These are phyloP conservation scores for Tylopilus sp. DNA, from an alignment of 1,284 basidiomycete genomes.

Conservation along the genomic window DNA sequence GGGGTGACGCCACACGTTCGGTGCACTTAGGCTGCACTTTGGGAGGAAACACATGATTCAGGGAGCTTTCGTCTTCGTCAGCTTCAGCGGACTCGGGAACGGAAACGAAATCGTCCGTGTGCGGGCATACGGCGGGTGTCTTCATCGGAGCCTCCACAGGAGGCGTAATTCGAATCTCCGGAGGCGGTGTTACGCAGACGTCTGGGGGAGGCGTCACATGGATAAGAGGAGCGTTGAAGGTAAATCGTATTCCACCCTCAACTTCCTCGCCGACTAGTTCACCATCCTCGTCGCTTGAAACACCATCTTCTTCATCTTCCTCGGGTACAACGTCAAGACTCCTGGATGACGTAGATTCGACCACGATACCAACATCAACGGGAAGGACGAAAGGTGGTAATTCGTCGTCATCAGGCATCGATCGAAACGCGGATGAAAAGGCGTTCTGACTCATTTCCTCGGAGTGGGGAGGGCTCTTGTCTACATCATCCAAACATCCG, in stretches of 20 bases:
- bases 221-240: conserved; percentile 50
- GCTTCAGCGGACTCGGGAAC: conserved; percentile 30
- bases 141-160: conserved; percentile 12
- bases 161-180: conserved; percentile 24
- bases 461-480: conserved; percentile 40
- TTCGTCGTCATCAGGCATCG: conserved; percentile 40
- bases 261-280: conserved; percentile 46
- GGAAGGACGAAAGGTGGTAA: conserved; percentile 50
- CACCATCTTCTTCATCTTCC: conserved; percentile 44
- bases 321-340: conserved; percentile 42
- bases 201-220: conserved; percentile 41
- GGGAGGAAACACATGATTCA: conserved; percentile 26
- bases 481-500: conserved; percentile 62
- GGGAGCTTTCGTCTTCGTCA: conserved; percentile 29
- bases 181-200: conserved; percentile 38
- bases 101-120: conserved; percentile 1
- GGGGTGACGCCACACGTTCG: conserved; percentile 18
- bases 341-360: conserved; percentile 30
- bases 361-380: conserved; percentile 49
- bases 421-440: conserved; percentile 52
- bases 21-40: conserved; percentile 7
- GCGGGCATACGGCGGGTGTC: conserved; percentile 12
- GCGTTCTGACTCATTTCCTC: conserved; percentile 55
- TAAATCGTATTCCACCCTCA: conserved; percentile 66
- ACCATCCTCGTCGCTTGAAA: conserved; percentile 37